Evolutionary conservation across 2,329 filamentous ascomycete species (phyloP).

Genomic region (Aspergillus ustus): DNA sequence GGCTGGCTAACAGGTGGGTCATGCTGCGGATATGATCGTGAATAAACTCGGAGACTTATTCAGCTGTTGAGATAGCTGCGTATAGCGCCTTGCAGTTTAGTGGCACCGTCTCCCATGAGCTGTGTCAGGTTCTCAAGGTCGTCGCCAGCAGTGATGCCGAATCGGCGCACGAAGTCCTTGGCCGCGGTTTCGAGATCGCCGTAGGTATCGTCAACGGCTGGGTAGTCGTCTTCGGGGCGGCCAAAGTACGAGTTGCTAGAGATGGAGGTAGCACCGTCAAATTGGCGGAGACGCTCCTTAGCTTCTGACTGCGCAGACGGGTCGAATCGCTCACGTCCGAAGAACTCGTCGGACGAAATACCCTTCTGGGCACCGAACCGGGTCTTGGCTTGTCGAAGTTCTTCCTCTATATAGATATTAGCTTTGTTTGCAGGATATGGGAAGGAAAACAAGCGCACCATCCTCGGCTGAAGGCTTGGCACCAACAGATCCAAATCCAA

Average conservation of each 20-base stretch:
- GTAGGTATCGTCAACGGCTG: constrained; percentile 71
- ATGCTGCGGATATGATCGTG: constrained; percentile 16
- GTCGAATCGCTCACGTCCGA: constrained; percentile 87
- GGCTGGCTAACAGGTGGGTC: constrained; percentile 7
- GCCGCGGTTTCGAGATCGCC: constrained; percentile 91
- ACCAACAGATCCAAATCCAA: constrained; percentile 86
- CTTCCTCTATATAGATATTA: constrained; percentile 60
- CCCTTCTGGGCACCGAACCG: constrained; percentile 94
- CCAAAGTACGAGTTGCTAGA: constrained; percentile 98
- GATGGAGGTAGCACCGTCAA: constrained; percentile 89
- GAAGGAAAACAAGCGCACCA: constrained; percentile 56
- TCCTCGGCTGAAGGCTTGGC: constrained; percentile 71
- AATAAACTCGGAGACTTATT: constrained; percentile 20
- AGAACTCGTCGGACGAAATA: constrained; percentile 98
- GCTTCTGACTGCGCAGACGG: constrained; percentile 80
- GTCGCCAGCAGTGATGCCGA: constrained; percentile 93
- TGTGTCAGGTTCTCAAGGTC: constrained; percentile 89
- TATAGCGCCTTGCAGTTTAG: constrained; percentile 74
- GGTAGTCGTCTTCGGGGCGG: constrained; percentile 79
- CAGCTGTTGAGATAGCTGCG: constrained; percentile 56
- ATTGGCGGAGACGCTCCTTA: constrained; percentile 83
- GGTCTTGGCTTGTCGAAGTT: constrained; percentile 78
- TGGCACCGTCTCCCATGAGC: constrained; percentile 83
- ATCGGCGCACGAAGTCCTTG: constrained; percentile 93
- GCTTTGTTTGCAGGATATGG: not conserved